Base-by-base conservation (phyloP, 139 green algal genomes). In the Coelastrella sp. region DNA sequence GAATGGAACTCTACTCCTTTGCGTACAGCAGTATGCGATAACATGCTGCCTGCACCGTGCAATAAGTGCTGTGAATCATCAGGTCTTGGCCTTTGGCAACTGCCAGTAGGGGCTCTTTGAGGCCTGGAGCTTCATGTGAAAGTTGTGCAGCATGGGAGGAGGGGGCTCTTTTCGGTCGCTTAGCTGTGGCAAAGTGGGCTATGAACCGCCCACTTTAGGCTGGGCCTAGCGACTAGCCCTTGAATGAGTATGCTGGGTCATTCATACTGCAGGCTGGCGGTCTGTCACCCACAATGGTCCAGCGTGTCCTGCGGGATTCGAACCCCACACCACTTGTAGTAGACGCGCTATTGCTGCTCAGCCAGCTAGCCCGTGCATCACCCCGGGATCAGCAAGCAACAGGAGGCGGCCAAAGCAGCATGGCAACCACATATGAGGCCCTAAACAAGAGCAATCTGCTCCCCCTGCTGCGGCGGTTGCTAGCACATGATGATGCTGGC, bases 321-420 rank as follows among this genome's bases (percentile, higher is more conserved):
- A 94, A 95, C 88, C 90, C 92, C n/a, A 77, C 83, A 8, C 22
- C 74, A 14, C 81, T 98, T 73, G 91, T 98, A 77, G 90, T 95
- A 32, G 93, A 94, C 60, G 90, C 76, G 16, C 92, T 98, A 89
- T 92, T 97, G 4, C 92, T 96, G 8, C 73, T 96, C 22, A 94
- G 86, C 77, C 95, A 98, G 92, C 91, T 98, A 73, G 96, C 97
- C 10, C 93, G 96, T 32, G 60, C 68, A 32, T n/a, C 66, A 54
- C 54, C 82, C 56, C 74, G 54, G 20, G n/a, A 77, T 13, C 86
- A 77, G 75, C 47, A 79, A 64, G 54, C 82, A 77, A 61, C 82
- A 65, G 83, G 95, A 95, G 56, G 85, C 5, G 65, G 64, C 64
- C 32, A 77, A 61, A 73, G 76, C 32, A 10, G 47, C 17, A 71